A percentile compares a stretch with the other conserved stretches of the same genome.
Conservation (phyloP, 202 grass and related monocot species). For the Panicum virgatum region DNA sequence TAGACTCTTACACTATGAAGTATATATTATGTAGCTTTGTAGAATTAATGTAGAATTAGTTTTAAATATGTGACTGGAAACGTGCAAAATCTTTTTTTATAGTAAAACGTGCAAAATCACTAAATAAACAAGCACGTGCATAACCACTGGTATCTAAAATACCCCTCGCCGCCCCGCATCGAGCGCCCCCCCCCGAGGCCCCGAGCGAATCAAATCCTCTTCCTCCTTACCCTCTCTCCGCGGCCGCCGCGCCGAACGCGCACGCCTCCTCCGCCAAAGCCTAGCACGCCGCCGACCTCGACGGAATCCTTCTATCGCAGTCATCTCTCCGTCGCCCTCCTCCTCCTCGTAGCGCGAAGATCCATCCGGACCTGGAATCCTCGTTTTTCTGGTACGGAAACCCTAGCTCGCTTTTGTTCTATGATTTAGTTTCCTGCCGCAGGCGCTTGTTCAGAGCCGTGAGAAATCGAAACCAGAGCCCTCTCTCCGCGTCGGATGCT, state of each 20-base stretch:
- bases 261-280: not conserved
- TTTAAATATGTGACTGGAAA: no score
- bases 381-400: constrained; percentile 6
- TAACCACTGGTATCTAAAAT: not conserved
- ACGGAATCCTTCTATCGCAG: not conserved
- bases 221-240: not conserved
- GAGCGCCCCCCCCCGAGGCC: no score
- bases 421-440: not conserved
- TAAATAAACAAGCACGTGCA: no score
- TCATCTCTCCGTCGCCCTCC: not conserved
- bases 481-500: not conserved
- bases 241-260: not conserved
- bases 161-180: not conserved
- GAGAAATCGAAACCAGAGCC: not conserved
- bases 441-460: not conserved
- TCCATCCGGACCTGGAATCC: not conserved
- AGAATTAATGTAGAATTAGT: no score
- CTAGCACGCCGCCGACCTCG: not conserved
- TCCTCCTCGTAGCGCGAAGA: not conserved
- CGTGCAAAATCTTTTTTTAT: no score
- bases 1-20: no score
- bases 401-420: not conserved
- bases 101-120: no score
- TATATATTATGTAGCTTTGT: no score
- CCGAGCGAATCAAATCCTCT: not conserved